These are phyloP conservation scores for Scenedesmus sp. DNA, from an alignment of 163 green algal species.

Conservation along the genomic window DNA sequence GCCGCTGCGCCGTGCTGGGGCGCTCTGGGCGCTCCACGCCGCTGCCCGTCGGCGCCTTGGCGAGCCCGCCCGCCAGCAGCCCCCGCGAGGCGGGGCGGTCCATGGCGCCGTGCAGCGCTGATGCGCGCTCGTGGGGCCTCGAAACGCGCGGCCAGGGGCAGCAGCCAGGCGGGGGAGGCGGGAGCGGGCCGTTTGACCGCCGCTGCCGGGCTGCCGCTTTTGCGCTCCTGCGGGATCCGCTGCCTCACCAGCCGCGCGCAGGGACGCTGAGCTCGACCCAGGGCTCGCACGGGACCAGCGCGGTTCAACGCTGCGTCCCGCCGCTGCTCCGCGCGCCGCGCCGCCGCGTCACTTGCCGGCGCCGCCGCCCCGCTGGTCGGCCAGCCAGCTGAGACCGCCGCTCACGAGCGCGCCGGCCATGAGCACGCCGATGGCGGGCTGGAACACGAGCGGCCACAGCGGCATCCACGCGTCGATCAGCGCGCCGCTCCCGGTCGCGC, in stretches of 20 bases:
- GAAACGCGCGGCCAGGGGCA: no score
- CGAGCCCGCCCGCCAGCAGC: slow-evolving; percentile 32
- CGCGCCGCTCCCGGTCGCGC: slow-evolving; percentile 7
- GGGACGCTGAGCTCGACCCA: no score
- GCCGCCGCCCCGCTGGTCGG: slow-evolving; percentile 29
- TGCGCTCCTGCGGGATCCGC: no score
- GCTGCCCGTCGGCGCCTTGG: slow-evolving; percentile 57
- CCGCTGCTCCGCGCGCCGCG: no score
- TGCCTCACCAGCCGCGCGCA: no score
- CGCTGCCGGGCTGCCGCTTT: no score
- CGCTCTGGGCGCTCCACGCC: slow-evolving; percentile 51
- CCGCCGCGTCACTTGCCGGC: no score
- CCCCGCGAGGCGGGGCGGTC: slow-evolving; percentile 45
- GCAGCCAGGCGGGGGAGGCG: no score
- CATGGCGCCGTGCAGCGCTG: slow-evolving; percentile 36
- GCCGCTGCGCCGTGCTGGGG: slow-evolving; percentile 44
- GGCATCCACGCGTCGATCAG: slow-evolving; percentile 43
- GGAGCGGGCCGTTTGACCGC: no score
- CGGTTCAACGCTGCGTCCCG: no score
- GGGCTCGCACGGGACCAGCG: no score
- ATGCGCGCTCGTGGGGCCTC: no score
- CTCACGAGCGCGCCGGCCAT: slow-evolving; percentile 81
- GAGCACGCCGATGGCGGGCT: slow-evolving; percentile 88
- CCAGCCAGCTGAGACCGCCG: slow-evolving; percentile 57
- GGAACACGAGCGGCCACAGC: slow-evolving; percentile 82